Evolutionary conservation across 148 eudicot species (phyloP).

Genomic region (Simmondsia chinensis): DNA sequence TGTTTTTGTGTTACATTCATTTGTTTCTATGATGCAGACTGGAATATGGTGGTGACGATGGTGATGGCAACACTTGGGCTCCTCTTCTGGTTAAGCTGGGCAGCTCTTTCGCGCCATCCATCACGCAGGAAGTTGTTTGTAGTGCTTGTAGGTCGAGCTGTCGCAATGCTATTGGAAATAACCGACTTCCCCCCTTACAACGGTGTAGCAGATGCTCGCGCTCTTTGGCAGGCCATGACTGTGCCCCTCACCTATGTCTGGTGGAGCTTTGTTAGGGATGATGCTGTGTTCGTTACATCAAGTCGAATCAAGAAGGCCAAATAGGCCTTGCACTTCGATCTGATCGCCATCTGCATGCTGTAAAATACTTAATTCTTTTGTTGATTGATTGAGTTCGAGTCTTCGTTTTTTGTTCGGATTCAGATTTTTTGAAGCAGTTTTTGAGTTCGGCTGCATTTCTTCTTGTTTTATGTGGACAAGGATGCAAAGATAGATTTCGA

Average conservation of each 20-base stretch:
- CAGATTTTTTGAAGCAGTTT: too few relatives aligned
- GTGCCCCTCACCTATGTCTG: slow-evolving; percentile 53
- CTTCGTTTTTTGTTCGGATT: too few relatives aligned
- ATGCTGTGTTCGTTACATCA: slow-evolving; percentile 43
- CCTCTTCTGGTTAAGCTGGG: slow-evolving; percentile 48
- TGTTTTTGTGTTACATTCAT: neutral
- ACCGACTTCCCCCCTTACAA: slow-evolving; percentile 61
- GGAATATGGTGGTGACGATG: slow-evolving; percentile 36
- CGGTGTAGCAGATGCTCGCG: slow-evolving; percentile 60
- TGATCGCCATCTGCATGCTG: too few relatives aligned
- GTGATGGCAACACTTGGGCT: slow-evolving; percentile 29
- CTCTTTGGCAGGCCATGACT: slow-evolving; percentile 50
- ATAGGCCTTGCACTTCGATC: too few relatives aligned
- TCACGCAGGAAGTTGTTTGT: slow-evolving; percentile 60
- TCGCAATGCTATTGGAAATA: slow-evolving; percentile 41
- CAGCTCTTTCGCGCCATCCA: slow-evolving; percentile 37
- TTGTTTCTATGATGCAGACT: slow-evolving; percentile 19
- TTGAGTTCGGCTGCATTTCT: too few relatives aligned
- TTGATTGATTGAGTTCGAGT: too few relatives aligned
- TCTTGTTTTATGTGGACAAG: too few relatives aligned
- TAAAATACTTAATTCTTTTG: too few relatives aligned
- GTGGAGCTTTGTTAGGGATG: slow-evolving; percentile 83
- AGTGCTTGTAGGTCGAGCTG: slow-evolving; percentile 30
- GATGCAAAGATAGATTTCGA: too few relatives aligned
- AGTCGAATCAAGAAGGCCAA: slow-evolving; percentile 46